phyloP scores from a whole-genome alignment of 345 rosid genomes.

The Lumnitzera littorea region DNA sequence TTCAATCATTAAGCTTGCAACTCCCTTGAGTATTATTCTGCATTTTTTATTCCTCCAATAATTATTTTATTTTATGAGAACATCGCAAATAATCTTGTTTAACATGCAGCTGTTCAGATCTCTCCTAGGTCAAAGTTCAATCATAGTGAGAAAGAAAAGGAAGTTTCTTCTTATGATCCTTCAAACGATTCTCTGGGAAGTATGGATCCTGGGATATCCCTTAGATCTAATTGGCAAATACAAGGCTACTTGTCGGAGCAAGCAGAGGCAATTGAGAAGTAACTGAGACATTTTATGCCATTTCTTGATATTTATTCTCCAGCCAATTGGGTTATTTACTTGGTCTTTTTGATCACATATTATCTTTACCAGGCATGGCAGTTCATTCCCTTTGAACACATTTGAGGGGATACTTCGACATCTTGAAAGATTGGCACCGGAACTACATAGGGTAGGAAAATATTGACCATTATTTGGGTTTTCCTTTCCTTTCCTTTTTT shows the following conservation, averaged over 20 bases:
- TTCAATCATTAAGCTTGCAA: too few relatives aligned
- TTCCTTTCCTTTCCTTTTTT: slow-evolving; percentile 2
- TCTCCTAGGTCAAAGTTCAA: slow-evolving; percentile 39
- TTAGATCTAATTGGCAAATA: slow-evolving; percentile 73
- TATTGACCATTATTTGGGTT: slow-evolving; percentile 3
- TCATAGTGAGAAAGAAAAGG: slow-evolving; percentile 28
- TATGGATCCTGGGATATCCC: slow-evolving; percentile 40
- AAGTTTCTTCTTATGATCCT: slow-evolving; percentile 30
- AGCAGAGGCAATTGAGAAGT: slow-evolving; percentile 87
- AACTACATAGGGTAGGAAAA: slow-evolving; percentile 77
- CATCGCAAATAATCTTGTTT: neutral
- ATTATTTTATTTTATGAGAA: neutral
- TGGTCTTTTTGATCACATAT: neutral
- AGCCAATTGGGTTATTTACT: slow-evolving; percentile 3
- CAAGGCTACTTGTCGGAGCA: slow-evolving; percentile 86
- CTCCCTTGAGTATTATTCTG: too few relatives aligned
- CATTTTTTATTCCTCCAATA: neutral
- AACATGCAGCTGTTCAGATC: slow-evolving; percentile 52
- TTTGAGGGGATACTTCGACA: slow-evolving; percentile 59
- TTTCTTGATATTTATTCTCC: neutral
- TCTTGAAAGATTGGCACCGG: slow-evolving; percentile 86
- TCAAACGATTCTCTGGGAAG: slow-evolving; percentile 30
- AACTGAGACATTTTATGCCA: slow-evolving; percentile 11
- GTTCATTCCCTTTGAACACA: slow-evolving; percentile 58
- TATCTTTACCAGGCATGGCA: slow-evolving; percentile 55